Conservation (phyloP, 1,284 basidiomycete genomes). For the Golubevia sp. region DNA sequence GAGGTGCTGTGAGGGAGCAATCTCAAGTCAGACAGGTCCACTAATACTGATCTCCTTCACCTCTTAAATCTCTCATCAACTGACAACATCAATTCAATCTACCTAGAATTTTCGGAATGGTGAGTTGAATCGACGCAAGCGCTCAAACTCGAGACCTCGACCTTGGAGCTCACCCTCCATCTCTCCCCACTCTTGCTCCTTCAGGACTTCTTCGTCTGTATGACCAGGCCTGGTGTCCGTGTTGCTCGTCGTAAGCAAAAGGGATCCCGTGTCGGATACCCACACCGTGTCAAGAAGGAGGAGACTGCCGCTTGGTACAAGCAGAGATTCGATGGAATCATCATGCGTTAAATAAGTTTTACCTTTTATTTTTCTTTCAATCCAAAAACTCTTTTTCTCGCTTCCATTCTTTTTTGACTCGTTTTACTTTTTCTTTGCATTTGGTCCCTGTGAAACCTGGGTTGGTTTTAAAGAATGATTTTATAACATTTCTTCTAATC, state of each 20-base stretch:
- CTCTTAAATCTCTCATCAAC: too few relatives aligned
- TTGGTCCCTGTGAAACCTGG: too few relatives aligned
- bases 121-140: not conserved
- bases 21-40: too few relatives aligned
- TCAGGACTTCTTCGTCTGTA: slow-evolving; percentile 14
- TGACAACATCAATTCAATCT: too few relatives aligned
- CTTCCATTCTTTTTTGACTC: too few relatives aligned
- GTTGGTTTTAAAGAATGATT: too few relatives aligned
- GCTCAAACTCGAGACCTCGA: not conserved
- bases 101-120: not conserved
- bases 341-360: slow-evolving; percentile 8
- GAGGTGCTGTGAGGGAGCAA: too few relatives aligned
- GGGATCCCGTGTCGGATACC: slow-evolving; percentile 43
- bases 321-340: slow-evolving; percentile 61
- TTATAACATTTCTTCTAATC: too few relatives aligned
- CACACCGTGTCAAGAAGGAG: slow-evolving; percentile 60
- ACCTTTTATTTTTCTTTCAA: not conserved
- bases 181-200: not conserved
- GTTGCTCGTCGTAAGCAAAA: slow-evolving; percentile 58
- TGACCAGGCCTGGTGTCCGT: slow-evolving; percentile 59
- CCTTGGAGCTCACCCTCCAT: not conserved
- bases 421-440: too few relatives aligned
- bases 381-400: not conserved
- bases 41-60: too few relatives aligned
- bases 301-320: slow-evolving; percentile 62